Evolutionary conservation across 1,284 basidiomycete species (phyloP), one percentile per base, ranked within the genome.

Genomic region (Violaceomyces palustris): DNA sequence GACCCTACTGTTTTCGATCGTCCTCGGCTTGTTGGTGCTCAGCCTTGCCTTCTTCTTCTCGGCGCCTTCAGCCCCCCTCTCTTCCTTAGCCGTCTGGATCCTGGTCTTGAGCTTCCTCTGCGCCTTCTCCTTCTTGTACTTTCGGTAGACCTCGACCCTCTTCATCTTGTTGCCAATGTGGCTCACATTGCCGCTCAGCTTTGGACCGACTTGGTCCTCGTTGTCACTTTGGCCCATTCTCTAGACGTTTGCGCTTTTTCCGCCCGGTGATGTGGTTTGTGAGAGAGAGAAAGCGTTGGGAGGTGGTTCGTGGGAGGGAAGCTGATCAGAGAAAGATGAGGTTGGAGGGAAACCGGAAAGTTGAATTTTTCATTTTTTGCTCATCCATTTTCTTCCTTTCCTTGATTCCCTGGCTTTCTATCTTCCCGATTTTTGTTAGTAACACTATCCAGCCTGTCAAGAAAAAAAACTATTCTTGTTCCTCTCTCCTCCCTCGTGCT

Each of bases 1-100:
- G 73, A 91, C 84, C 51, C 92, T 83, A 39, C 84, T 87, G 74
- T 96, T 97, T 72, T 98, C 93, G 27, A 97, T 82, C 1, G 93
- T 98, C 30, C 82, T 80, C 0, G 93, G 89, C 17, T 92, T 79
- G 77, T 96, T 94, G 64, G 85, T 82, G 6, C 82, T 79, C 28
- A 88, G 75, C 42, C 77, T 85, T 85, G 23, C 49, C 78, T 77
- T 41, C 84, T 87, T 72, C 86, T 83, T 64, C 77, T 80, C 17
- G 80, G 81, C 72, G 86, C 88, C 41, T 76, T 75, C 75, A 85
- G 87, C 35, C 81, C 85, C 54, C 77, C 56, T 52, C 44, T 70
- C 69, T 35, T 65, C 69, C 38, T 70, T 68, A 12, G 64, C 67
- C 32, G 47, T 79, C 12, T 83, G 85, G 32, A 93, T 79, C 47